Conservation (phyloP, 2,329 filamentous ascomycete genomes). For the Colletotrichum echinochloae region DNA sequence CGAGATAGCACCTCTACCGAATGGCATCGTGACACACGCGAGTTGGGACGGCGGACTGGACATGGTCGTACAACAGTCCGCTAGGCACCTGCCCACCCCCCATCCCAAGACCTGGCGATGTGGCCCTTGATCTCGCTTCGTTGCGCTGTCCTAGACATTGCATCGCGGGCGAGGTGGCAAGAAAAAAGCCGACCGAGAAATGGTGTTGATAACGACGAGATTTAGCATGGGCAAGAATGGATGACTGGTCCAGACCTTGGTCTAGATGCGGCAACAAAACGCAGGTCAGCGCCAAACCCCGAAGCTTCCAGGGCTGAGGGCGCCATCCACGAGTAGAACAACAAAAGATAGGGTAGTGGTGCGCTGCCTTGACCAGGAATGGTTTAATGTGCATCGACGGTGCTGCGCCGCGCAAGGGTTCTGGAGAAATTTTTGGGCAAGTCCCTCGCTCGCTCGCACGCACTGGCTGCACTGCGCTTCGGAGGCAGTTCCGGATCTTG, state of each 20-base stretch:
- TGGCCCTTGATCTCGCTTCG: slow-evolving; percentile 11
- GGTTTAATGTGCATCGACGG: slow-evolving; percentile 13
- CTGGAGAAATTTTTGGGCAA: slow-evolving; percentile 8
- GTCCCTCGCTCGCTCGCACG: background rate
- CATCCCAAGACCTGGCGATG: background rate
- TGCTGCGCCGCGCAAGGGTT: slow-evolving; percentile 28
- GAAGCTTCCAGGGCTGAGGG: slow-evolving; percentile 13
- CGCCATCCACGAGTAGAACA: slow-evolving; percentile 4
- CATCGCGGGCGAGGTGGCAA: slow-evolving; percentile 14
- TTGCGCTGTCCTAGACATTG: slow-evolving; percentile 17
- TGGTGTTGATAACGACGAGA: slow-evolving; percentile 10
- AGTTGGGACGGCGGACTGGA: slow-evolving; percentile 8
- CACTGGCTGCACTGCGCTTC: slow-evolving; percentile 3
- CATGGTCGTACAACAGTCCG: slow-evolving; percentile 11
- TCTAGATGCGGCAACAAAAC: slow-evolving; percentile 14
- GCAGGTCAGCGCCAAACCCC: slow-evolving; percentile 5
- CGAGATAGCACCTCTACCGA: slow-evolving; percentile 23
- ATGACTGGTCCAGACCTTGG: slow-evolving; percentile 14
- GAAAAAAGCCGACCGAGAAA: background rate
- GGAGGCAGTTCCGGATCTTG: slow-evolving; percentile 37
- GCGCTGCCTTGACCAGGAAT: slow-evolving; percentile 19
- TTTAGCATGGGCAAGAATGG: background rate
- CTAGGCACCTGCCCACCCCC: background rate
- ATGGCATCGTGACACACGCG: slow-evolving; percentile 23
- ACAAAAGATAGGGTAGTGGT: slow-evolving; percentile 13